These are phyloP conservation scores for Xylaria grammica DNA, from an alignment of 495 filamentous ascomycete species.

Conservation along the genomic window DNA sequence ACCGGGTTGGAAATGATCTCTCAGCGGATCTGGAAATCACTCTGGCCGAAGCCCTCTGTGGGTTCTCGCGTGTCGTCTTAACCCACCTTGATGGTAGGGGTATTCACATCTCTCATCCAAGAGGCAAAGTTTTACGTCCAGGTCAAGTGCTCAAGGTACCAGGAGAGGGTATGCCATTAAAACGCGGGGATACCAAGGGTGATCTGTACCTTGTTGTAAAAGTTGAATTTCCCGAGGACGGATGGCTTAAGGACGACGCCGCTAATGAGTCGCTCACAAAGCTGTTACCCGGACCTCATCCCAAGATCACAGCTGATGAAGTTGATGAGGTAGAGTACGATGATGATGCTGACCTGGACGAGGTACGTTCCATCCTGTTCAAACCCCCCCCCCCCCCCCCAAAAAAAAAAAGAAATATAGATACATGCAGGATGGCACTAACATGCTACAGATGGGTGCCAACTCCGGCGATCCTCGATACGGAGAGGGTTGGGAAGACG, in stretches of 20 bases:
- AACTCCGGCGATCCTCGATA: slow-evolving; percentile 69
- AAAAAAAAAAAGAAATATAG: neutral
- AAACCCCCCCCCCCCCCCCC: too few species aligned
- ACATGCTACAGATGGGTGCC: slow-evolving; percentile 58
- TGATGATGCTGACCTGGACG: slow-evolving; percentile 76
- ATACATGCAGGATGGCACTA: slow-evolving; percentile 36
- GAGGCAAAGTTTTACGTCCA: slow-evolving; percentile 77
- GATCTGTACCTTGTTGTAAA: slow-evolving; percentile 88
- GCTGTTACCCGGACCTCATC: slow-evolving; percentile 68
- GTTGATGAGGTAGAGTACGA: slow-evolving; percentile 89
- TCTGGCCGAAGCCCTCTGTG: slow-evolving; percentile 81
- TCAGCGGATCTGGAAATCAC: slow-evolving; percentile 78
- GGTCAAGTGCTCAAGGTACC: slow-evolving; percentile 81
- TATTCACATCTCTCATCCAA: slow-evolving; percentile 76
- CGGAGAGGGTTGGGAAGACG: slow-evolving; percentile 80
- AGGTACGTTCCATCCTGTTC: slow-evolving; percentile 58
- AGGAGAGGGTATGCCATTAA: slow-evolving; percentile 93
- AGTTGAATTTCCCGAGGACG: slow-evolving; percentile 85
- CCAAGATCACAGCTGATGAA: slow-evolving; percentile 67
- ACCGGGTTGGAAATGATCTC: slow-evolving; percentile 81
- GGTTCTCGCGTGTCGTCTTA: slow-evolving; percentile 88
- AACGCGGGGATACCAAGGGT: slow-evolving; percentile 80
- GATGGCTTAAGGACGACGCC: slow-evolving; percentile 74
- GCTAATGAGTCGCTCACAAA: slow-evolving; percentile 70
- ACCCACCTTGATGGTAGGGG: slow-evolving; percentile 95